A percentile compares a stretch with the other conserved stretches of the same genome.
Conservation (phyloP, 495 filamentous ascomycete species). For the Aspergillus nanangensis region DNA sequence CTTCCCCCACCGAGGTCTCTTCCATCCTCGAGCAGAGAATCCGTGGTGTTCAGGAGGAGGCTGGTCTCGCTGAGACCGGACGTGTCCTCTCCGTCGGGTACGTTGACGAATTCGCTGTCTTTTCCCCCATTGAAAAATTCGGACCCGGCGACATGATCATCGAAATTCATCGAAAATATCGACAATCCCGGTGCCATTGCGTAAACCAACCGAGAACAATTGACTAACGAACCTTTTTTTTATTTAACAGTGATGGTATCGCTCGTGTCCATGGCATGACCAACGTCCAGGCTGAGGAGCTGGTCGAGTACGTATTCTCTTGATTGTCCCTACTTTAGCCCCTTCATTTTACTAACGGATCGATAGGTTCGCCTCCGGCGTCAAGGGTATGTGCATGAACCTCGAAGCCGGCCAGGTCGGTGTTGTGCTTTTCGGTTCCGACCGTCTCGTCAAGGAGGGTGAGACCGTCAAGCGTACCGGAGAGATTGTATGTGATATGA, state of each 20-base stretch:
- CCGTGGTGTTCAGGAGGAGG: constrained; percentile 94
- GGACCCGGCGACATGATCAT: constrained; percentile 24
- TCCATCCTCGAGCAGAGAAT: constrained; percentile 99
- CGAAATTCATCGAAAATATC: constrained; percentile 19
- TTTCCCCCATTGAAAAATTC: constrained; percentile 29
- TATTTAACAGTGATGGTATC: constrained; percentile 87
- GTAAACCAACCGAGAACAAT: background rate
- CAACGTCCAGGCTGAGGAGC: constrained; percentile 99
- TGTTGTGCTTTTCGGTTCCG: constrained; percentile 99
- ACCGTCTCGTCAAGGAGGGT: constrained; percentile 99
- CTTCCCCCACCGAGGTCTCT: constrained; percentile 94
- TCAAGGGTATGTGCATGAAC: constrained; percentile 99
- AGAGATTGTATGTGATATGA: constrained; percentile 75
- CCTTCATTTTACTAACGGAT: constrained; percentile 33
- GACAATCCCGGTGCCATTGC: constrained; percentile 1
- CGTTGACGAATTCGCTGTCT: constrained; percentile 35
- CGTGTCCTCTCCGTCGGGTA: constrained; percentile 99
- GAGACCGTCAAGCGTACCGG: constrained; percentile 99
- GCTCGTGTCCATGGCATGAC: constrained; percentile 99
- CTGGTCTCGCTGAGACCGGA: constrained; percentile 94
- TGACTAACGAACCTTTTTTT: constrained; percentile 12
- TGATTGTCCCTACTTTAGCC: background rate
- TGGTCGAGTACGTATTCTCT: constrained; percentile 83
- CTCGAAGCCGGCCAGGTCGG: constrained; percentile 99
- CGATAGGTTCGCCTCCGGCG: constrained; percentile 92